Percentiles rank a stretch among this genome's conserved stretches.
Evolutionary conservation across 805 yeast genomes (phyloP).

Genomic region (Phaffomyces antillensis): DNA sequence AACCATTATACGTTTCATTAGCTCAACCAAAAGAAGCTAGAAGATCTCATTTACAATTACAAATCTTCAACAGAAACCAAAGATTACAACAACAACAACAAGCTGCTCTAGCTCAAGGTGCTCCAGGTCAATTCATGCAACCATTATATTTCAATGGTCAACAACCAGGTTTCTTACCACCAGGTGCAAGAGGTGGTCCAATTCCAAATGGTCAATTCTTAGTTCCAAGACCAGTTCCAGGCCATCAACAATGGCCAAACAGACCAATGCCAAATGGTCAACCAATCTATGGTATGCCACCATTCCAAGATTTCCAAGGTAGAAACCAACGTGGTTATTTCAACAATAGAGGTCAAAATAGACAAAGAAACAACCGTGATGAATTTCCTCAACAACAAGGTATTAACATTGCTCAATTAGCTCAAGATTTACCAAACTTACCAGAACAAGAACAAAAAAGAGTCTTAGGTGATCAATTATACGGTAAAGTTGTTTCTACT

Average conservation of each 20-base stretch:
- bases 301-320: conserved; percentile 59
- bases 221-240: conserved; percentile 58
- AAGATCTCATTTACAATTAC: conserved; percentile 95
- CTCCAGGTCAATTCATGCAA: conserved; percentile 76
- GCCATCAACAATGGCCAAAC: conserved; percentile 56
- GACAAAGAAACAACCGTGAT: conserved; percentile 31
- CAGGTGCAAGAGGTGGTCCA: conserved; percentile 70
- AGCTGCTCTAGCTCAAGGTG: conserved; percentile 70
- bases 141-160: conserved; percentile 64
- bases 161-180: conserved; percentile 78
- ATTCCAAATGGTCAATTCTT: conserved; percentile 77
- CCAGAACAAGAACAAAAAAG: conserved; percentile 95
- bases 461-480: conserved; percentile 94
- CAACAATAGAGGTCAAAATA: conserved; percentile 35
- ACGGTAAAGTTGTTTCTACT: conserved; percentile 82
- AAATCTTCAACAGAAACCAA: conserved; percentile 96
- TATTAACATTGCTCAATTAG: conserved; percentile 36
- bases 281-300: conserved; percentile 84
- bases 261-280: conserved; percentile 70
- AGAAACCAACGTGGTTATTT: conserved; percentile 39
- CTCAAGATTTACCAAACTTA: conserved; percentile 52
- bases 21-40: conserved; percentile 99
- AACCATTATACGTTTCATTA: conserved; percentile 96
- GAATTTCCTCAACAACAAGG: conserved; percentile 12
- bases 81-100: conserved; percentile 73